Evolutionary conservation across 495 filamentous ascomycete genomes (phyloP).

Genomic region (Talaromyces wortmannii): DNA sequence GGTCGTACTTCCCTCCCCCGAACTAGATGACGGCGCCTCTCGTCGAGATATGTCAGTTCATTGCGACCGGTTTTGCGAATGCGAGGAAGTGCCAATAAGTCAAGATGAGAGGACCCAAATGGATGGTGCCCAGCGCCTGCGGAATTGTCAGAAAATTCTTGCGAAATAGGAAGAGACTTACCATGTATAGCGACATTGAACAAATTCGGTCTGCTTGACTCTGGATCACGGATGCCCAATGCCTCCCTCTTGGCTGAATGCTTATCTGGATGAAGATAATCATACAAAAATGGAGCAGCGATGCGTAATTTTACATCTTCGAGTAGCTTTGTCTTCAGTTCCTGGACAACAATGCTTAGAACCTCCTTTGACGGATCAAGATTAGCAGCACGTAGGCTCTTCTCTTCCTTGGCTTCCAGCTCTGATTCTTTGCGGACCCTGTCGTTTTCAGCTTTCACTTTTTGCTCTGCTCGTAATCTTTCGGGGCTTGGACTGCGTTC

Average conservation of each 20-base stretch:
- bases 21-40: conserved; percentile 56
- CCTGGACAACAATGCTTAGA: conserved; percentile 65
- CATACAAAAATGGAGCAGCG: conserved; percentile 71
- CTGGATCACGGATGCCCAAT: conserved; percentile 68
- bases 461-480: conserved; percentile 42
- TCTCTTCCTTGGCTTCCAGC: conserved; percentile 77
- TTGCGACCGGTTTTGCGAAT: conserved; percentile 60
- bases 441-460: conserved; percentile 47
- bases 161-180: conserved; percentile 55
- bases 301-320: conserved; percentile 81
- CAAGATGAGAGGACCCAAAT: conserved; percentile 33
- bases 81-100: conserved; percentile 60
- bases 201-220: conserved; percentile 40
- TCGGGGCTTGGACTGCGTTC: conserved; percentile 56
- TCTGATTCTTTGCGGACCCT: conserved; percentile 62
- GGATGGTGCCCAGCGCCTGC: conserved; percentile 19
- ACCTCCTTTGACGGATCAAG: conserved; percentile 84
- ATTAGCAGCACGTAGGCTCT: conserved; percentile 70
- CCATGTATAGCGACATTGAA: conserved; percentile 42
- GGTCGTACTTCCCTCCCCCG: conserved; percentile 46
- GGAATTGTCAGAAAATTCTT: conserved; percentile 51
- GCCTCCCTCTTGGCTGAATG: conserved; percentile 68
- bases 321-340: conserved; percentile 77
- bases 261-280: conserved; percentile 75
- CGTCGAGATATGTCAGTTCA: conserved; percentile 60